Percentiles rank a stretch among this genome's conserved stretches.
phyloP scores from a whole-genome alignment of 306 rosid genomes.

The Chamaecrista fasciculata region DNA sequence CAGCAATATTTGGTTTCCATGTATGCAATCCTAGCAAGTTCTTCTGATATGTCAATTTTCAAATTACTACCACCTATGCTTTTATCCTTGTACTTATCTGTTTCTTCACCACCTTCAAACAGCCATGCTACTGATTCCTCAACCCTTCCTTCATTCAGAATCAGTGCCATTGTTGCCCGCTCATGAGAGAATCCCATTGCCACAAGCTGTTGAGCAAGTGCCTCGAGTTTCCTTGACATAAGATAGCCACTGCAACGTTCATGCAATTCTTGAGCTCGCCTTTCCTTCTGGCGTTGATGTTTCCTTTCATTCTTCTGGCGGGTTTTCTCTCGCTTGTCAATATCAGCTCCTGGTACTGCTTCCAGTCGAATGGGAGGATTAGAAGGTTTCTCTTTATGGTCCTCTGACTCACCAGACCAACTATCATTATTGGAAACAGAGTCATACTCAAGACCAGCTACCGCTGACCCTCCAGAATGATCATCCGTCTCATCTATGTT shows the following conservation, averaged over 20 bases:
- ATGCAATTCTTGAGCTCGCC: constrained; percentile 83
- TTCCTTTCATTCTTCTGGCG: constrained; percentile 87
- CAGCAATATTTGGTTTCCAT: constrained; percentile 54
- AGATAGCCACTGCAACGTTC: constrained; percentile 79
- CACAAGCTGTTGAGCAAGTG: constrained; percentile 82
- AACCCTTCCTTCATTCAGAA: constrained; percentile 77
- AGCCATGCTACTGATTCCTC: constrained; percentile 86
- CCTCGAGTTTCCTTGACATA: constrained; percentile 87
- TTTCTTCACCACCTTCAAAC: constrained; percentile 68
- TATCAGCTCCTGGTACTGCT: constrained; percentile 79
- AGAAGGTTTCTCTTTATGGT: constrained; percentile 64
- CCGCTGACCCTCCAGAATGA: constrained; percentile 51
- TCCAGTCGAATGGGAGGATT: constrained; percentile 53
- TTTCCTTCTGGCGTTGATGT: constrained; percentile 94
- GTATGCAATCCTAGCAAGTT: constrained; percentile 65
- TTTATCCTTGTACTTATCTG: constrained; percentile 43
- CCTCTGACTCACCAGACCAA: constrained; percentile 95
- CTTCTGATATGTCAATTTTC: constrained; percentile 91
- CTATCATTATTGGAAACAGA: constrained; percentile 87
- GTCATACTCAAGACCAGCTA: constrained; percentile 66
- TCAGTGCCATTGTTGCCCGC: constrained; percentile 72
- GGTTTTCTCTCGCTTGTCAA: constrained; percentile 80
- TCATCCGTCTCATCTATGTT: constrained; percentile 87
- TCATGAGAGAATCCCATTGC: constrained; percentile 87
- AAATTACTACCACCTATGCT: constrained; percentile 44